Evolutionary conservation across 768 basidiomycete species (phyloP).

Genomic region (Cystobasidium onofrii): DNA sequence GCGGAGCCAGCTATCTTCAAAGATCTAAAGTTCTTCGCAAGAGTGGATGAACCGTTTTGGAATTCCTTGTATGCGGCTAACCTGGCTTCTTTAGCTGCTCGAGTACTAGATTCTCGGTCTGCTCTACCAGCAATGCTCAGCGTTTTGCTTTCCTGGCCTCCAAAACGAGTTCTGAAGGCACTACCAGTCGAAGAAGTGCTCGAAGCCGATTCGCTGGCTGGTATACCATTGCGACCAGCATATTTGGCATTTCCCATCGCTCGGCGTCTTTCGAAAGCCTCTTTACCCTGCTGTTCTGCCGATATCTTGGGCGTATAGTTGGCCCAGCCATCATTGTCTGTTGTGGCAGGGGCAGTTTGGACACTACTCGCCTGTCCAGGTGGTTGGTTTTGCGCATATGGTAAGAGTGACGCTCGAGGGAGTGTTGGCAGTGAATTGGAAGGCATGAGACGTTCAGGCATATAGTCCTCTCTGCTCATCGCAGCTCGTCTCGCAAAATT

Average conservation of each 20-base stretch:
- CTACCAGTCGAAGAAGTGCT: background rate
- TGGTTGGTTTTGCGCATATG: background rate
- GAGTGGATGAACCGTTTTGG: background rate
- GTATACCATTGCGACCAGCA: background rate
- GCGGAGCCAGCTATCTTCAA: background rate
- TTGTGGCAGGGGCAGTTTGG: background rate
- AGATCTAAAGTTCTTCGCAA: background rate
- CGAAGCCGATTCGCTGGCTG: background rate
- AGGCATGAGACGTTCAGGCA: background rate
- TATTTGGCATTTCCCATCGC: background rate
- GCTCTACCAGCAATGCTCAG: background rate
- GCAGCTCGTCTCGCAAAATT: background rate
- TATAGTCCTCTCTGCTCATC: background rate
- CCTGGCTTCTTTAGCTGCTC: background rate
- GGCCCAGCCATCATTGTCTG: constrained; percentile 13
- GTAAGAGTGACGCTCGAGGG: background rate
- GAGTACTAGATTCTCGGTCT: background rate
- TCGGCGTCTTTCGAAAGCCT: background rate
- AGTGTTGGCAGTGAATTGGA: background rate
- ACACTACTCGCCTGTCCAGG: background rate
- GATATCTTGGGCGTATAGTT: background rate
- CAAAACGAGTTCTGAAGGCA: background rate
- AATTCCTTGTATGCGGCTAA: background rate
- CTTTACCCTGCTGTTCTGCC: background rate
- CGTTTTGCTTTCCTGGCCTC: background rate